Evolutionary conservation across 257 asterid genomes (phyloP), one percentile per base, ranked within the genome.

Genomic region (Capsicum pubescens): DNA sequence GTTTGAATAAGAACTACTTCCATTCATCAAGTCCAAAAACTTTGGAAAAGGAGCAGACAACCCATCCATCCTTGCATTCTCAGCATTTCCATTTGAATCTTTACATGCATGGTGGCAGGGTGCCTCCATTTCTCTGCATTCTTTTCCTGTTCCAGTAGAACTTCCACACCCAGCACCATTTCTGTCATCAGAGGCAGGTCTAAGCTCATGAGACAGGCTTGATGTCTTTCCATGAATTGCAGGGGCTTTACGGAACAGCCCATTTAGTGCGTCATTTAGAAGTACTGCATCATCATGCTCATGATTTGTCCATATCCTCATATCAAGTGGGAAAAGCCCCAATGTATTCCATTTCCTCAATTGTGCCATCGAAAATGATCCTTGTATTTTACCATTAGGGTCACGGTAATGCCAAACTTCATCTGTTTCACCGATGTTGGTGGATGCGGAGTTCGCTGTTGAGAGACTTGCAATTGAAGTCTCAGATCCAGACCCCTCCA

Each of bases 381-480:
- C 98, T 86, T 91, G 98, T 76, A 91, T 88, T 86, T 87, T 91
- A 63, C 97, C 93, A 83, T 88, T 89, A 26, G 97, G 98, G 83
- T 94, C 98, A 26, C 95, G 97, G 79, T 94, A 94, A 86, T 92
- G 97, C 98, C 98, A 94, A 84, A 93, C 86, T 83, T 91, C 91
- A 80, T 94, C 92, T 14, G 91, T 90, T 84, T 91, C 98, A 50
- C 92, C 87, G 82, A 83, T 83, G 82, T 87, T 85, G 79, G 88
- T 67, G 82, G 91, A 70, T 4, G 89, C 84, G 17, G 90, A 68
- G 71, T 86, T 90, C 48, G 82, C 90, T 8, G 66, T 14, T 17
- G 86, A 84, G 86, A 85, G 69, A 83, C 88, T 83, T 69, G 89
- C 84, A 69, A 83, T 76, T 12, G 90, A 81, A 61, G 88, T 85